Evolutionary conservation across 331 rosid species (phyloP).

Genomic region (Quercus phellos): DNA sequence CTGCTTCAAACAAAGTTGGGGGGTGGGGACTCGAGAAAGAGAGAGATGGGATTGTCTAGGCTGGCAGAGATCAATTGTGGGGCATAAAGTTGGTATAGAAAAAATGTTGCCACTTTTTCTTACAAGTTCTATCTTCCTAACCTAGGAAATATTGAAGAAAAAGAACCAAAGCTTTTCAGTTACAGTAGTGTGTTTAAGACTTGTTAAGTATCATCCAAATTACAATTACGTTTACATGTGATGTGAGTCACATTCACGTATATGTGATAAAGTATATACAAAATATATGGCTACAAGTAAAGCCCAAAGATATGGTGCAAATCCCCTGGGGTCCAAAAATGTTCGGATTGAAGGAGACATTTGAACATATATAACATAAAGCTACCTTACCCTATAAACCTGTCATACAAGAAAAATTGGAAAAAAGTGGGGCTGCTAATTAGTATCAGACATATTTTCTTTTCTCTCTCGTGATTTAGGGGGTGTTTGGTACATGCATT

Average conservation of each 20-base stretch:
- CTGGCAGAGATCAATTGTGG: neutral
- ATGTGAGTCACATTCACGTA: neutral
- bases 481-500: too few relatives aligned
- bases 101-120: neutral
- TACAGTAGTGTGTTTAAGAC: neutral
- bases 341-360: conserved; percentile 29
- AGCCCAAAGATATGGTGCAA: conserved; percentile 9
- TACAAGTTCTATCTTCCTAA: neutral
- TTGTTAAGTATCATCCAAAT: neutral
- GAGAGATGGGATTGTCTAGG: neutral
- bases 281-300: neutral
- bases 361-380: conserved; percentile 4
- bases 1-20: neutral
- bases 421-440: neutral
- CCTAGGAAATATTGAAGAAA: neutral
- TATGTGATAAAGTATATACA: too few relatives aligned
- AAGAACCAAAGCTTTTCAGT: neutral
- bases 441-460: too few relatives aligned
- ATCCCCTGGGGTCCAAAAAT: conserved; percentile 9
- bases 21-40: neutral
- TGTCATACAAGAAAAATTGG: neutral
- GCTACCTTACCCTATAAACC: conserved; percentile 1
- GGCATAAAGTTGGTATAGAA: neutral
- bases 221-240: neutral
- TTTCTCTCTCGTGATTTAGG: neutral